Percentiles rank a stretch among this genome's conserved stretches.
These are phyloP conservation scores for Acer saccharum DNA, from an alignment of 345 rosid species.

Conservation along the genomic window DNA sequence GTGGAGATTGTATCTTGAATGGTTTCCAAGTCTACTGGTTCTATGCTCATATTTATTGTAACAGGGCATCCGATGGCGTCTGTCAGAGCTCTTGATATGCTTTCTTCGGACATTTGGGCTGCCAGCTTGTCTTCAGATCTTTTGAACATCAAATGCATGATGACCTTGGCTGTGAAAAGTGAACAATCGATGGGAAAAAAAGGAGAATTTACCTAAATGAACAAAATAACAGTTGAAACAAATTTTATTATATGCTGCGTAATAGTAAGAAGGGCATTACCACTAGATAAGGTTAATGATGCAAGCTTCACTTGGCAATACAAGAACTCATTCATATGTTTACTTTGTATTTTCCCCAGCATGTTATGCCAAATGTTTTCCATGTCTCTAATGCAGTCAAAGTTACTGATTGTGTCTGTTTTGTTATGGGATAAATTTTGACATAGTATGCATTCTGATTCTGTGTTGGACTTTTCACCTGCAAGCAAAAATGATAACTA, in stretches of 20 bases:
- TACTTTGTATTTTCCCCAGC: conserved; percentile 27
- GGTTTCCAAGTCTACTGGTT: conserved; percentile 28
- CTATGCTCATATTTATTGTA: conserved; percentile 31
- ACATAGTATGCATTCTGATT: not conserved
- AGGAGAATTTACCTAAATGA: not conserved
- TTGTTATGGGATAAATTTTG: not conserved
- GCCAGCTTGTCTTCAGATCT: conserved; percentile 30
- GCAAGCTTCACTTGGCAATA: conserved; percentile 33
- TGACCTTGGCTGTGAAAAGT: conserved; percentile 31
- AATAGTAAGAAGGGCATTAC: conserved; percentile 18
- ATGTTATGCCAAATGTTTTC: conserved; percentile 34
- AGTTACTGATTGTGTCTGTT: conserved; percentile 10
- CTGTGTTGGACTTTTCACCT: conserved; percentile 13
- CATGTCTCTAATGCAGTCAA: conserved; percentile 19
- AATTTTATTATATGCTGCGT: not conserved
- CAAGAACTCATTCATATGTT: conserved; percentile 34
- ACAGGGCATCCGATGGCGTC: conserved; percentile 31
- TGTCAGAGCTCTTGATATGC: conserved; percentile 31
- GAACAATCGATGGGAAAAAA: not conserved
- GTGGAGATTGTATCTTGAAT: conserved; percentile 1
- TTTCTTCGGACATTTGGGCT: conserved; percentile 37
- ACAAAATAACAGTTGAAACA: not conserved
- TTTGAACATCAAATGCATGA: conserved; percentile 36
- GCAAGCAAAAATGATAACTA: not conserved
- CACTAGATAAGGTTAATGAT: conserved; percentile 34